Base-by-base conservation (phyloP, 192 early-diverging fungal genomes). In the Cladochytrium replicatum region DNA sequence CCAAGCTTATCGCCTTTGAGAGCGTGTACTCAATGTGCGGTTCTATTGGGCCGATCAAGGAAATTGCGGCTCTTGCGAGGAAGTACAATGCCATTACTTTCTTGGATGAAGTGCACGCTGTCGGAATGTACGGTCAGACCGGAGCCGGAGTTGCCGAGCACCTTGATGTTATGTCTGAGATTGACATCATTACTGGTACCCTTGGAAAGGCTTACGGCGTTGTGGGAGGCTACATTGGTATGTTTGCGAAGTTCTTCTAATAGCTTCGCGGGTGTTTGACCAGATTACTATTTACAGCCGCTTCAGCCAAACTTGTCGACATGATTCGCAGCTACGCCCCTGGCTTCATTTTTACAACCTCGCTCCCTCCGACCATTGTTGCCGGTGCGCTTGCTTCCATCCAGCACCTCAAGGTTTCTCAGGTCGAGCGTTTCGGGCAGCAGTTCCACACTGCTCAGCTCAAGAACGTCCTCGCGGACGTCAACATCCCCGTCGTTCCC, bases 261-360 rank as follows among this genome's bases (percentile, higher is more conserved):
- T 52, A 22, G 6, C 52, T 32, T 11, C n/a, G 32, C 13, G 13
- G 13, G 11, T 13, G n/a, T n/a, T 11, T 6, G 7, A 19, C 6
- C 8, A 34, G 31, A n/a, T n/a, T n/a, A n/a, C n/a, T n/a, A n/a
- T n/a, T 60, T 37, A 2, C 22, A 60, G 56, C 92, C 29, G 89
- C 75, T 9, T 90, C 88, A 8, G 83, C 89, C 30, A 65, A 73
- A 27, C 72, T 93, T 31, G 85, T 93, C 21, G 93, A 97, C 64
- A 87, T 93, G 86, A 83, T 97, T 31, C 86, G 93, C 42, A 89
- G 86, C 29, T 97, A 93, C 63, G 93, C 91, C n/a, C 93, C 93
- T 19, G 93, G 93, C 32, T 97, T 97, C 67, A 99, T 99, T 64
- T 99, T 99, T 66, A 99, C 95, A 54, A 99, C 95, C 6, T 99